These are phyloP conservation scores for Aspergillus avenaceus DNA, from an alignment of 495 filamentous ascomycete species.

Conservation along the genomic window DNA sequence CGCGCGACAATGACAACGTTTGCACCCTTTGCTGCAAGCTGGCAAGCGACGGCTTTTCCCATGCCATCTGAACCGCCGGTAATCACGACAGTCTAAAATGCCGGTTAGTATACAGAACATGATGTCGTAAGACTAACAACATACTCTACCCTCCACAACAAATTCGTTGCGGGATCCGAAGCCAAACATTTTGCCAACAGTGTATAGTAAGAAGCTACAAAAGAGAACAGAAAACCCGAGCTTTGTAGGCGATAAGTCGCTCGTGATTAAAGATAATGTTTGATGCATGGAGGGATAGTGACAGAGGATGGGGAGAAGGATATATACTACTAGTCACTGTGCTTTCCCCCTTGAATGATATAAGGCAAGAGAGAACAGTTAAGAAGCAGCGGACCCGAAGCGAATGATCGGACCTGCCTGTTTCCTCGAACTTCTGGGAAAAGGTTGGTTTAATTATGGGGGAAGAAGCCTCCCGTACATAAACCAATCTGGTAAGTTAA, in stretches of 20 bases:
- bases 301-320: background rate
- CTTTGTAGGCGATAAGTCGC: conserved; percentile 24
- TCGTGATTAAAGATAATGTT: conserved; percentile 18
- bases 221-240: conserved; percentile 42
- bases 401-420: too few species aligned
- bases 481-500: too few species aligned
- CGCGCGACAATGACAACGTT: conserved; percentile 82
- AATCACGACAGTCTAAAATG: conserved; percentile 68
- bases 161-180: conserved; percentile 70
- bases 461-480: too few species aligned
- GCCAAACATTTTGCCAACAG: conserved; percentile 57
- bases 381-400: too few species aligned
- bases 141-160: conserved; percentile 74
- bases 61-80: conserved; percentile 94
- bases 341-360: too few species aligned
- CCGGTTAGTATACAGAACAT: conserved; percentile 9
- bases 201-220: conserved; percentile 41
- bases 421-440: too few species aligned
- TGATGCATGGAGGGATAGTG: conserved; percentile 25
- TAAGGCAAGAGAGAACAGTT: too few species aligned
- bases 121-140: conserved; percentile 14
- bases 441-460: too few species aligned
- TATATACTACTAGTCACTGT: too few species aligned
- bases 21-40: conserved; percentile 79
- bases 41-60: conserved; percentile 67